Evolutionary conservation across 2,329 filamentous ascomycete species (phyloP), one percentile per base, ranked within the genome.

Genomic region (Aspergillus versicolor): DNA sequence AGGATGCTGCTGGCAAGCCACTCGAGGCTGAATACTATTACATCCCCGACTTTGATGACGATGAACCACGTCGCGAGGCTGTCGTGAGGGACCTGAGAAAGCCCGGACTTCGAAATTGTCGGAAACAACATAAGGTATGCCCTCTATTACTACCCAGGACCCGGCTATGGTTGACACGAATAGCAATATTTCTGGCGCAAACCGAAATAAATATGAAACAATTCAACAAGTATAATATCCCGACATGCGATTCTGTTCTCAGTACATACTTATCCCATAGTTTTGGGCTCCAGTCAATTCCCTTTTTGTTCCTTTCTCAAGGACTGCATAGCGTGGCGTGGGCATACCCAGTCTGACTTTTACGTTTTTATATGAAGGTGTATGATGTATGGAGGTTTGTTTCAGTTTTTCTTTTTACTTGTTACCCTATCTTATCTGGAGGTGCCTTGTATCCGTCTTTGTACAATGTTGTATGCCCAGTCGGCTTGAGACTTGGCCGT

Each of bases 1-100:
- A 97, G 75, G 94, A 99, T 71, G 94, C 94, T 5, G 93, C 94
- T 0, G 94, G 94, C 64, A 94, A 97, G 78, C 79, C 88, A 6
- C 83, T 99, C 1, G 93, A 99, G 80, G 95, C 90, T 79, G 92
- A 99, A 74, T 97, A 95, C 73, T 97, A 97, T 76, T 99, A 99
- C 70, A 82, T 97, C 7, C 90, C 92, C 0, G 93, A 97, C 73
- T 82, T 86, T 68, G 94, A 99, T 70, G 80, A 82, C 2, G 92
- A 97, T 70, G 83, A 87, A 61, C 85, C 88, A 70, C 85, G 93
- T 58, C 85, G 90, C 51, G 84, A 91, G 53, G 89, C 92, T 21
- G 91, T 97, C 13, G 91, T 92, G 1, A 88, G 92, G 64, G 90
- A 91, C 52, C 79, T 97, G 71, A 84, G 91, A 55, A 96, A 96